Conservation (phyloP, 331 rosid species). For the Pyrus hybrid region DNA sequence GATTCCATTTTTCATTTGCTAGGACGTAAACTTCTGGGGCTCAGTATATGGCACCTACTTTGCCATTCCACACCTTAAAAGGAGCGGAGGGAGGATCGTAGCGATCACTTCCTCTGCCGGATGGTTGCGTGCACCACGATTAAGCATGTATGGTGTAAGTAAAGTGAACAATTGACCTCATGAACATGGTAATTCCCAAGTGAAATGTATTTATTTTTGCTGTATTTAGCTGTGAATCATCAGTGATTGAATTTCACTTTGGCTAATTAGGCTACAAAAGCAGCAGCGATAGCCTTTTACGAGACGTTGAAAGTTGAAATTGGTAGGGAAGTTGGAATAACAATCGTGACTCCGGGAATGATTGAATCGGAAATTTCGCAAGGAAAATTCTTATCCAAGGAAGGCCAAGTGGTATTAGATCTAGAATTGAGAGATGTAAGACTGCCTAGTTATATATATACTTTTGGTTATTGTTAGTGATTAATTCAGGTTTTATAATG, state of each 20-base stretch:
- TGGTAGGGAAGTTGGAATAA: constrained; percentile 46
- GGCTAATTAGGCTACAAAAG: constrained; percentile 52
- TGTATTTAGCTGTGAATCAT: too few species aligned
- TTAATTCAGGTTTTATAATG: not conserved
- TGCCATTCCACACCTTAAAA: constrained; percentile 49
- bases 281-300: constrained; percentile 40
- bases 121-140: constrained; percentile 41
- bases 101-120: constrained; percentile 41
- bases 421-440: constrained; percentile 57
- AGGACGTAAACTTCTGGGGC: constrained; percentile 61
- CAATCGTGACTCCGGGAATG: constrained; percentile 45
- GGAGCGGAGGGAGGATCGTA: constrained; percentile 46
- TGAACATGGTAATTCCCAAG: not conserved
- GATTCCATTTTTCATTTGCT: not conserved
- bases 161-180: not conserved
- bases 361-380: constrained; percentile 49
- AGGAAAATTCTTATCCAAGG: constrained; percentile 38
- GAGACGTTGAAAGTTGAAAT: constrained; percentile 44
- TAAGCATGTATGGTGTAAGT: constrained; percentile 49
- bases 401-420: constrained; percentile 34
- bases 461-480: not conserved
- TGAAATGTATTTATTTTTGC: too few species aligned
- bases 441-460: not conserved
- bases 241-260: not conserved
- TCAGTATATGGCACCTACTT: constrained; percentile 31